A percentile compares a stretch with the other conserved stretches of the same genome.
Conservation (phyloP, 1,284 basidiomycete species). For the Irpex lacteus region DNA sequence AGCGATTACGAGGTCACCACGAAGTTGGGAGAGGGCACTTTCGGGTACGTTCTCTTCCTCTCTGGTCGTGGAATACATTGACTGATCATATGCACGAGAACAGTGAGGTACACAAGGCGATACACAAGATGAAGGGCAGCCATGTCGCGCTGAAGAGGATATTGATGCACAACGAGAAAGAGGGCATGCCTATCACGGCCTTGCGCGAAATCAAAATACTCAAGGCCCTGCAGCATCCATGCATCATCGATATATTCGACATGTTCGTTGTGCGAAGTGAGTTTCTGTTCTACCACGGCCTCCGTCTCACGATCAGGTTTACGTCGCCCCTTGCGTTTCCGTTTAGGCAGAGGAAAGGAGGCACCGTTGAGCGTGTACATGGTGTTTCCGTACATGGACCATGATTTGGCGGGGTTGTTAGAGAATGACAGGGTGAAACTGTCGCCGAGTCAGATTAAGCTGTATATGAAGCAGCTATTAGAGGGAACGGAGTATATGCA, state of each 20-base stretch:
- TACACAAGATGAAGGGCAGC: conserved; percentile 58
- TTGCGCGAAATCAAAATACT: conserved; percentile 98
- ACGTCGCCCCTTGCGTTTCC: background rate
- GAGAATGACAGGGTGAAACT: conserved; percentile 87
- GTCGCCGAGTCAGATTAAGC: conserved; percentile 84
- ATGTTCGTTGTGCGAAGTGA: conserved; percentile 83
- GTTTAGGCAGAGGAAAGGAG: conserved; percentile 57
- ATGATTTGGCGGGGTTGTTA: conserved; percentile 93
- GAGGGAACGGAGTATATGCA: conserved; percentile 97
- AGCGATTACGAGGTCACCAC: conserved; percentile 79
- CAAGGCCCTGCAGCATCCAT: conserved; percentile 84
- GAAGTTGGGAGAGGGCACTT: conserved; percentile 94
- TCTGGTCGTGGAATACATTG: background rate
- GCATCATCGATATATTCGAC: conserved; percentile 87
- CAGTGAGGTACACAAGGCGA: conserved; percentile 88
- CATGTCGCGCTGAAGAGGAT: conserved; percentile 92
- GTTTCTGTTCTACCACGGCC: conserved; percentile 23
- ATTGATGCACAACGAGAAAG: conserved; percentile 94
- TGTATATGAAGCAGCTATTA: conserved; percentile 94
- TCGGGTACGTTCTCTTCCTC: conserved; percentile 52
- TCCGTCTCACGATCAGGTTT: background rate
- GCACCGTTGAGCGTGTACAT: conserved; percentile 86
- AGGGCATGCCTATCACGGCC: conserved; percentile 96
- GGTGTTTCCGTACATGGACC: conserved; percentile 99
- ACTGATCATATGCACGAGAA: background rate